These are phyloP conservation scores for Alternaria tenuissima DNA, from an alignment of 2,329 filamentous ascomycete genomes.

Conservation along the genomic window DNA sequence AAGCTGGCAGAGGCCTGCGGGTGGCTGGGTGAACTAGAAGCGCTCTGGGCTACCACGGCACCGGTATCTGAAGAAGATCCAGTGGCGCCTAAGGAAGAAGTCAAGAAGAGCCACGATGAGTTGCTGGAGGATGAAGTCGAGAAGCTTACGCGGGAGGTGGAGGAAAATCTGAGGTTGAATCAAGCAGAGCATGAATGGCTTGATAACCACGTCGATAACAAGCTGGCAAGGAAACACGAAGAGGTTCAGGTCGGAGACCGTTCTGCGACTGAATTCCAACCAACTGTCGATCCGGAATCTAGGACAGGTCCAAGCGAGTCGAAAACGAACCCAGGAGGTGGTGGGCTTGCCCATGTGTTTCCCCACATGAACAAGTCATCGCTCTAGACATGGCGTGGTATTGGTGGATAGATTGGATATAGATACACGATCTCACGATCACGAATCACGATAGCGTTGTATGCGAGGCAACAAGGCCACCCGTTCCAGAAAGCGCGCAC, in stretches of 20 bases:
- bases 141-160: conserved; percentile 66
- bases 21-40: conserved; percentile 85
- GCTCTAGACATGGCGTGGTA: conserved; percentile 14
- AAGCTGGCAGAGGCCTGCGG: conserved; percentile 81
- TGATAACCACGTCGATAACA: conserved; percentile 43
- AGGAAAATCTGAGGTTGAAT: conserved; percentile 58
- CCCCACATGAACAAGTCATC: conserved; percentile 57
- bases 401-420: neutral
- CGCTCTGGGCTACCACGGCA: conserved; percentile 73
- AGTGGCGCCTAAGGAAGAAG: conserved; percentile 40
- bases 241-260: conserved; percentile 6
- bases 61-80: conserved; percentile 55
- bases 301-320: conserved; percentile 11
- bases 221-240: conserved; percentile 31
- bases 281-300: conserved; percentile 13
- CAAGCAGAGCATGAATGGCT: conserved; percentile 46
- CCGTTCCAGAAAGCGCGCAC: conserved; percentile 1
- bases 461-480: conserved; percentile 2
- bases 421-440: conserved; percentile 5
- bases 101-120: conserved; percentile 62
- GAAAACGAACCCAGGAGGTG: conserved; percentile 13
- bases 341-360: conserved; percentile 41
- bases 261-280: conserved; percentile 1
- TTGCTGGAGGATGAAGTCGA: conserved; percentile 65
- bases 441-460: conserved; percentile 2